phyloP scores from a whole-genome alignment of 2,329 filamentous ascomycete genomes.

The Nigrograna mackinnonii region DNA sequence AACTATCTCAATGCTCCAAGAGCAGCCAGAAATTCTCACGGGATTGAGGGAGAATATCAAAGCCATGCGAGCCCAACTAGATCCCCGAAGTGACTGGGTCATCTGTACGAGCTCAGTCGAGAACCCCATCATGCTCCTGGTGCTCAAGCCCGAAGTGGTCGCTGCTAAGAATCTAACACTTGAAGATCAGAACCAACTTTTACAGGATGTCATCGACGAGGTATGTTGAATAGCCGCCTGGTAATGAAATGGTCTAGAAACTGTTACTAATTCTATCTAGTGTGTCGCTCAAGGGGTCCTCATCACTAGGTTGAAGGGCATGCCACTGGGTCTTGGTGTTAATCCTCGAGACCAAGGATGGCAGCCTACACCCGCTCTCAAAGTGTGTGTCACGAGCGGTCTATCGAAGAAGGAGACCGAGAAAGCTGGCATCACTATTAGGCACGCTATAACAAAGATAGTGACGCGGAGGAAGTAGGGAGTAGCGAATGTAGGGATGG shows the following conservation, averaged over 20 bases:
- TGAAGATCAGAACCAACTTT: conserved; percentile 79
- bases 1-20: conserved; percentile 82
- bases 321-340: conserved; percentile 63
- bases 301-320: conserved; percentile 82
- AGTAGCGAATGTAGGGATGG: too few relatives aligned
- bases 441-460: conserved; percentile 93
- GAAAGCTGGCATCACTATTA: conserved; percentile 84
- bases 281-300: conserved; percentile 84
- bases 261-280: conserved; percentile 50
- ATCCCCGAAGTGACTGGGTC: conserved; percentile 93
- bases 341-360: conserved; percentile 68
- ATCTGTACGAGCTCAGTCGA: conserved; percentile 77
- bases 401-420: conserved; percentile 94
- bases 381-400: conserved; percentile 86
- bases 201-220: conserved; percentile 96
- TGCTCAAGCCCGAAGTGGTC: conserved; percentile 82
- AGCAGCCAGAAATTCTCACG: conserved; percentile 78
- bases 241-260: conserved; percentile 3
- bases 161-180: conserved; percentile 67
- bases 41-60: conserved; percentile 85
- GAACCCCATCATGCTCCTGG: conserved; percentile 84
- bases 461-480: conserved; percentile 60
- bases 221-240: conserved; percentile 54
- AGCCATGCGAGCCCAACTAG: conserved; percentile 82
- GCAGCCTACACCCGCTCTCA: conserved; percentile 78